Evolutionary conservation across 164 flowering plant species (phyloP), one percentile per base, ranked within the genome.

Genomic region (Chloranthus sessilifolius): DNA sequence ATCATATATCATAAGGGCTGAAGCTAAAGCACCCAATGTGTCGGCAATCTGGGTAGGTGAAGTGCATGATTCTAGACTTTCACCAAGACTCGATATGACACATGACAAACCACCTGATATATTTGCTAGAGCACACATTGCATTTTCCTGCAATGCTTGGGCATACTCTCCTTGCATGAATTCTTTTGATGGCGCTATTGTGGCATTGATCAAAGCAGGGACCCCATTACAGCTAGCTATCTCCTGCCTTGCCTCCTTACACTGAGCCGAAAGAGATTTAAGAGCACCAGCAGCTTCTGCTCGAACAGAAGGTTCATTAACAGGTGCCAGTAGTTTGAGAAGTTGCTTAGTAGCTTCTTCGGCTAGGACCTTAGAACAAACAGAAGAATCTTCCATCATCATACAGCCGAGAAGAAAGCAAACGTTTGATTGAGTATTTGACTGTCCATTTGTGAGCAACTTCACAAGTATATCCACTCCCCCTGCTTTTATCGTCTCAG

Each of bases 1-100:
- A 67, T 89, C 97, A 74, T 89, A 89, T 53, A 89, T 89, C 97
- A 89, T 89, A 35, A 89, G 80, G 53, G 97, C 97, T 10, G 97
- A 89, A 53, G 97, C 97, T 59, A 89, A 69, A 43, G 97, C 97
- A 25, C 97, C 97, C 36, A 89, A 52, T 21, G 97, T 89, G 53
- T 89, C 97, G 41, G 97, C 85, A 69, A 71, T 65, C 66, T 89
- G 97, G 33, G 94, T 78, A 52, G 97, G 78, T 40, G 95, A 83
- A 24, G 75, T 59, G 62, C 95, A 86, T 20, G 95, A 82, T 55
- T 83, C 88, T 60, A 89, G 88, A 71, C 95, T 89, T 60, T 83
- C 87, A 55, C 97, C 95, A 61, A 89, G 94, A 67, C 97, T 89
- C 43, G 88, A 77, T 56, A 89, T 86, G 65, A 89, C 97, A 74